Evolutionary conservation across 441 rosid species (phyloP), one percentile per base, ranked within the genome.

Genomic region (Pelargonium australe): DNA sequence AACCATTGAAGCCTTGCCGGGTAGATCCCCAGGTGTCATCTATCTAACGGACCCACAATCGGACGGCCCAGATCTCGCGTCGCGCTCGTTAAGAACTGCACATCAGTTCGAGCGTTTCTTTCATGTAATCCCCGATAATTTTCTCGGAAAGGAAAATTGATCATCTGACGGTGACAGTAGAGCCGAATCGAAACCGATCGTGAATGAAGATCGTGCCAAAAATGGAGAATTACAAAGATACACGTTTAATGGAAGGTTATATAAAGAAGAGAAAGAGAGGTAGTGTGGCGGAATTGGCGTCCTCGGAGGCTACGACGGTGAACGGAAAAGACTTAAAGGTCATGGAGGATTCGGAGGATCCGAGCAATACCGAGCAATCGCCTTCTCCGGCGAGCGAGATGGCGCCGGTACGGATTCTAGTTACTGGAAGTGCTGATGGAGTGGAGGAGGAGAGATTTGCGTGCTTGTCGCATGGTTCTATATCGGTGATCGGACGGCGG

Each of bases 401-500:
- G 64, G 20, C 58, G 2, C 67, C 45, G 3, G 12, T 12, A 0
- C 14, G 55, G 13, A 28, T 19, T 40, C 0, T 16, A 19, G 19
- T 6, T 55, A 62, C 45, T 0, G 67, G 16, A 8, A 62, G 16
- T 2, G 60, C 23, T 5, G 40, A 41, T 1, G 40, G 1, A 17
- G 71, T 17, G 20, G 66, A 19, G 40, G 64, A 53, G 0, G 55
- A n/a, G 31, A 19, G 23, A 20, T 43, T 17, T 8, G 4, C 2
- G 68, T 37, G 78, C 53, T 19, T n/a, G 8, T 79, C 75, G 0
- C 73, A 80, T 25, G 84, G 84, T 20, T 43, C 74, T 16, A 71
- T 80, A 7, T 80, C 82, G 9, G 76, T 78, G 63, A 78, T 76
- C 13, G 84, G 86, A 6, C 73, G 77, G 71, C 67, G 71, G 43